Conservation (phyloP, 331 rosid species). For the Quercus lobata region DNA sequence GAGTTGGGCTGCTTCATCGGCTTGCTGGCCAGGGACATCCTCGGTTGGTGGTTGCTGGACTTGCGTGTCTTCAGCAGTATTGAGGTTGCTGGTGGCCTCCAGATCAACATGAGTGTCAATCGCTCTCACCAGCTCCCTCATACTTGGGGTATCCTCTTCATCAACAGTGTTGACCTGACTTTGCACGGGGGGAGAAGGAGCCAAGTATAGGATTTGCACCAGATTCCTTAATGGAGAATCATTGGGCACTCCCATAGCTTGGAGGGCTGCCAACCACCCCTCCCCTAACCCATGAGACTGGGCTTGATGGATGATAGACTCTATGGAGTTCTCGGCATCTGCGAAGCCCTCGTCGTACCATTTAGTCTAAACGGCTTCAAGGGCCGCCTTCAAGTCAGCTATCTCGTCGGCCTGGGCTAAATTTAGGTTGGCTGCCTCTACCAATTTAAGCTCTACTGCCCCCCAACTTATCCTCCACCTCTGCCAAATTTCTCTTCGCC, state of each 20-base stretch:
- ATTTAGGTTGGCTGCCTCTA: rapidly evolving
- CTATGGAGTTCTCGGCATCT: rapidly evolving
- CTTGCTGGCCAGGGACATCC: rapidly evolving
- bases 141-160: too few relatives aligned
- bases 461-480: rapidly evolving
- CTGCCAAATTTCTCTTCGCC: rapidly evolving
- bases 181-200: too few relatives aligned
- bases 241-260: rapidly evolving
- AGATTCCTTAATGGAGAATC: too few relatives aligned
- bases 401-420: rapidly evolving
- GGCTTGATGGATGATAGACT: too few relatives aligned
- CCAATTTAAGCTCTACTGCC: rapidly evolving
- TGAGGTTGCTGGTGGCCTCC: rapidly evolving
- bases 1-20: rapidly evolving
- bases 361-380: rapidly evolving
- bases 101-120: too few relatives aligned
- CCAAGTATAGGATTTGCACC: too few relatives aligned
- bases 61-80: rapidly evolving
- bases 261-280: too few relatives aligned
- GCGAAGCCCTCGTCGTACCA: too few relatives aligned
- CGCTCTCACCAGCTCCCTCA: rapidly evolving
- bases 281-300: rapidly evolving
- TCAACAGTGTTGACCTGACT: rapidly evolving
- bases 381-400: too few relatives aligned
- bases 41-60: rapidly evolving